Conservation (phyloP, 306 rosid genomes). For the Hylodesmum podocarpum region DNA sequence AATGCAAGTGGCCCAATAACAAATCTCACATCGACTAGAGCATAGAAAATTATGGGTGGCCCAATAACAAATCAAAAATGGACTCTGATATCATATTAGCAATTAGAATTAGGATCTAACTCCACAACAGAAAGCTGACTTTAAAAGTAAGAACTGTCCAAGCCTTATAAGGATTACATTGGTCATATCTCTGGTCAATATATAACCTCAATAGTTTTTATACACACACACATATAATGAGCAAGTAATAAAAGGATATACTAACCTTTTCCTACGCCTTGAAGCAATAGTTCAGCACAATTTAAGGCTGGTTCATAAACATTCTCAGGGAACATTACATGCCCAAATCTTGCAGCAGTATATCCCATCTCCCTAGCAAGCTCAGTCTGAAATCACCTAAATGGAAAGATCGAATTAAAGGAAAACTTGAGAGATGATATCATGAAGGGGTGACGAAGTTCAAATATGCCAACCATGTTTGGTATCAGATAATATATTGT, state of each 20-base stretch:
- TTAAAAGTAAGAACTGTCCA: background rate
- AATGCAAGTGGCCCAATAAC: background rate
- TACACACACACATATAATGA: background rate
- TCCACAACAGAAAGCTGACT: background rate
- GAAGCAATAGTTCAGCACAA: slow-evolving; percentile 92
- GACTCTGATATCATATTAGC: background rate
- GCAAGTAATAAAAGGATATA: background rate
- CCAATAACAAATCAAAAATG: background rate
- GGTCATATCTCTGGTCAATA: background rate
- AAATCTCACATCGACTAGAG: background rate
- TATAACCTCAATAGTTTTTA: background rate
- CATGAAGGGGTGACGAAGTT: slow-evolving; percentile 3
- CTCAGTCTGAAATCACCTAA: slow-evolving; percentile 95
- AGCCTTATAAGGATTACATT: too few species aligned
- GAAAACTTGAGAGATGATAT: slow-evolving; percentile 48
- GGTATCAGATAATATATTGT: background rate
- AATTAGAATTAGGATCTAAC: background rate
- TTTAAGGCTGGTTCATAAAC: slow-evolving; percentile 86
- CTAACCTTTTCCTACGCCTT: slow-evolving; percentile 88
- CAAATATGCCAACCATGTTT: slow-evolving; percentile 22
- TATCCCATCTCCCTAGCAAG: slow-evolving; percentile 96
- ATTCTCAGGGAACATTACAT: slow-evolving; percentile 99
- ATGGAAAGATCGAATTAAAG: slow-evolving; percentile 46
- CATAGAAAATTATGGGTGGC: background rate
- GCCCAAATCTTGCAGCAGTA: slow-evolving; percentile 93